Base-by-base conservation (phyloP, 495 filamentous ascomycete genomes). In the Hypomontagnella monticulosa region DNA sequence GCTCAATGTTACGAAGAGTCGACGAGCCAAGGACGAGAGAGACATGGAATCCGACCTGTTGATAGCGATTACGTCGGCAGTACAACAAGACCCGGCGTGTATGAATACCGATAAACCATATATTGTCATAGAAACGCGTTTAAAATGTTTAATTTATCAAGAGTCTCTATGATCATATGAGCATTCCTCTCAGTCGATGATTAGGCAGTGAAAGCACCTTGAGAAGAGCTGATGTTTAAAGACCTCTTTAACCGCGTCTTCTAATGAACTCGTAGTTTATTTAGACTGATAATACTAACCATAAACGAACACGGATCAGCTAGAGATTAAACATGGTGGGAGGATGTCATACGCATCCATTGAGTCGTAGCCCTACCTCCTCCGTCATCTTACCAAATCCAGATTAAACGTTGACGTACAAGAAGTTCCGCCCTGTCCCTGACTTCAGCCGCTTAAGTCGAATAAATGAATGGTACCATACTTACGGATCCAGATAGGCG, bases 381-480 rank as follows among this genome's bases (percentile, higher is more conserved):
- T 66, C 55, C 62, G 54, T 23, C 42, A 16, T 37, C 62, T 47
- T 59, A 57, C 57, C 57, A 59, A 43, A 60, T 55, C 27, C 30
- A 66, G 51, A 61, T 20, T 16, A 15, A 49, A 46, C 18, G 18
- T 32, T 56, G 51, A 53, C 37, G 46, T 58, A 48, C 38, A 48
- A 6, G 15, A 48, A 42, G 55, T 54, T 63, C 64, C 68, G 61
- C 64, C 41, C 23, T 56, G 47, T 57, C 53, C 47, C 49, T 64
- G 66, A 72, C 63, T 72, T 72, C 66, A 70, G 70, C 70, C 70
- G 62, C 70, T 61, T 64, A 34, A 62, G 36, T 43, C 37, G 6
- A 27, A 27, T 63, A 67, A 52, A 61, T 67, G 53, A 51, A 62
- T 65, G 61, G 49, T 59, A 57, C 52, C 59, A 38, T 52, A 48